These are phyloP conservation scores for Pseudogymnoascus pannorum DNA, from an alignment of 2,329 filamentous ascomycete genomes.

Conservation along the genomic window DNA sequence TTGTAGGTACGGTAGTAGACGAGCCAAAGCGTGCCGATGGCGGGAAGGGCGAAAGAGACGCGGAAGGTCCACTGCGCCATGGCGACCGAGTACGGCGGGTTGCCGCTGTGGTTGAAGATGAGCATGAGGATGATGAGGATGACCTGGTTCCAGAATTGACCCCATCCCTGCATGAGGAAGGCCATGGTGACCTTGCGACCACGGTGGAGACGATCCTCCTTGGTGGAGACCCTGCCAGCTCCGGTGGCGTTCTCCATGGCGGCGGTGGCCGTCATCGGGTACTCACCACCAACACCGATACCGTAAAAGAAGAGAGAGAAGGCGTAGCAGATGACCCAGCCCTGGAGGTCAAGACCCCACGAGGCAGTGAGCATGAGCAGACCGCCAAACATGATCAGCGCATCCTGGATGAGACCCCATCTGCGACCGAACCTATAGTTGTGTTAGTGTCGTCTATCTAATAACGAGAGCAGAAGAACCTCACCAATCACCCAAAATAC, in stretches of 20 bases:
- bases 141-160: constrained; percentile 90
- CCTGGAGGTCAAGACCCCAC: constrained; percentile 80
- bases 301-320: constrained; percentile 92
- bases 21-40: constrained; percentile 85
- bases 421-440: constrained; percentile 72
- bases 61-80: constrained; percentile 87
- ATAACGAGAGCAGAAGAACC: constrained; percentile 14
- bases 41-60: constrained; percentile 84
- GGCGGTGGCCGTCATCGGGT: constrained; percentile 92
- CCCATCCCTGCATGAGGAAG: constrained; percentile 98
- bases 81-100: constrained; percentile 67
- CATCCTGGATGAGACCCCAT: constrained; percentile 94
- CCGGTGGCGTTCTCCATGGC: constrained; percentile 88
- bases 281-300: constrained; percentile 73
- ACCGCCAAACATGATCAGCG: constrained; percentile 87
- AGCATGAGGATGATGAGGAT: constrained; percentile 79
- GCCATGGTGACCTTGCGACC: constrained; percentile 92
- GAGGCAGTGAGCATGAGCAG: constrained; percentile 84
- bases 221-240: constrained; percentile 74
- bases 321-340: constrained; percentile 96
- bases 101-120: constrained; percentile 67
- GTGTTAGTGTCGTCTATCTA: constrained; percentile 10
- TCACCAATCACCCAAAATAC: constrained; percentile 65
- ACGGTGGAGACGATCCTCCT: constrained; percentile 88
- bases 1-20: constrained; percentile 94